These are phyloP conservation scores for Nakataea oryzae DNA, from an alignment of 2,329 filamentous ascomycete species.

Conservation along the genomic window DNA sequence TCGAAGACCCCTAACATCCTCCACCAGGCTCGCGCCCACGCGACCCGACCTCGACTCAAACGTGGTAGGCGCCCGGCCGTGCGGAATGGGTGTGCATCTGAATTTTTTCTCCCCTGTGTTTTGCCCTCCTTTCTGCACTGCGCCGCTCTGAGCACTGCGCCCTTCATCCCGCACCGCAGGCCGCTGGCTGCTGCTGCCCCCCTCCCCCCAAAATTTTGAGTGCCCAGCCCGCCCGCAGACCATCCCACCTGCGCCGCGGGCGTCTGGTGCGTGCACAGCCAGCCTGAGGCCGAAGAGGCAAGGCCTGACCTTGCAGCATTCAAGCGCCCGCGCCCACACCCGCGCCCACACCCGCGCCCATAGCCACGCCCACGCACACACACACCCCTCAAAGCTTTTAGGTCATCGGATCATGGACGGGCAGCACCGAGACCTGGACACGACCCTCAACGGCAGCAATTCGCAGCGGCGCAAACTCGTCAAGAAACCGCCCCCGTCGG, in stretches of 20 bases:
- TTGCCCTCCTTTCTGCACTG: neutral
- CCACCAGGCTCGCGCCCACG: neutral
- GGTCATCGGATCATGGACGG: slow-evolving; percentile 32
- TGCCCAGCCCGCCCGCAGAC: neutral
- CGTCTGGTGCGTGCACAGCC: neutral
- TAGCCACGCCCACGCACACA: too few relatives aligned
- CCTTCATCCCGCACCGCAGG: neutral
- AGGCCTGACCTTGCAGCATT: neutral
- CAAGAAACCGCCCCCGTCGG: slow-evolving; percentile 46
- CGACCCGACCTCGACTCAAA: neutral
- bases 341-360: too few relatives aligned
- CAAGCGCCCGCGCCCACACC: neutral
- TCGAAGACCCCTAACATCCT: neutral
- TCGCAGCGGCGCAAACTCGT: slow-evolving; percentile 50
- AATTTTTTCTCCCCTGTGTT: too few relatives aligned
- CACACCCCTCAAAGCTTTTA: neutral
- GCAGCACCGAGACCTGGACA: slow-evolving; percentile 23
- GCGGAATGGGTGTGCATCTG: neutral
- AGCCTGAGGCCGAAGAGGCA: neutral
- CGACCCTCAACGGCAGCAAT: slow-evolving; percentile 26
- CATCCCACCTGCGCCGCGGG: neutral
- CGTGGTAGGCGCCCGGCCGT: neutral
- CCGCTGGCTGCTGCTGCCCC: too few relatives aligned
- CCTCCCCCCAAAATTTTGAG: neutral
- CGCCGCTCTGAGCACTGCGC: neutral